Conservation (phyloP, 176 grass and related monocot species). For the Ananas comosus region DNA sequence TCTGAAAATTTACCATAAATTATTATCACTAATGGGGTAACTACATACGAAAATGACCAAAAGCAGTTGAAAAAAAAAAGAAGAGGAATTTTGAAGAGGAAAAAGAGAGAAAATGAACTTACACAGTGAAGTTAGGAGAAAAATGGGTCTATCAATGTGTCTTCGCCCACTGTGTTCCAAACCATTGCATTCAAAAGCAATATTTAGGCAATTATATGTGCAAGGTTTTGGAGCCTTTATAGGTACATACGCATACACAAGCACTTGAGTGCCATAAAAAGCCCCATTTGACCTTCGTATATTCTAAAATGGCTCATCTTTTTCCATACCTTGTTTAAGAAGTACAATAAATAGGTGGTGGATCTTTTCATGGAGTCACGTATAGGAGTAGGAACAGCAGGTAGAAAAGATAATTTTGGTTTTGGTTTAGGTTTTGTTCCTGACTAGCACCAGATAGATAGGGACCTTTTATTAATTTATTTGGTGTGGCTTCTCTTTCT, state of each 20-base stretch:
- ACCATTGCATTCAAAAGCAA: neutral
- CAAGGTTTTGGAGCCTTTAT: neutral
- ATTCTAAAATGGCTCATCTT: neutral
- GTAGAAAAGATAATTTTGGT: no score
- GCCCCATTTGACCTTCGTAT: neutral
- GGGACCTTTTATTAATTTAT: no score
- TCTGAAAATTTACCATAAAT: neutral
- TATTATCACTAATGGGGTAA: neutral
- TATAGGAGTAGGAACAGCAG: no score
- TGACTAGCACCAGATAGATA: no score
- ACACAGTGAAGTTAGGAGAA: neutral
- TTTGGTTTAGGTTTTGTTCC: no score
- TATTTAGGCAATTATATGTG: neutral
- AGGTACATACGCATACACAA: neutral
- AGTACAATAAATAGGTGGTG: no score
- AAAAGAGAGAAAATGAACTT: neutral
- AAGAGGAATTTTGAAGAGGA: neutral
- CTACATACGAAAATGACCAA: neutral
- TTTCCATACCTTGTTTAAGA: neutral
- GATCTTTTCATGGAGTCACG: no score
- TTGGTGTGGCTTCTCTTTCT: no score
- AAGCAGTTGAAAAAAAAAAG: neutral
- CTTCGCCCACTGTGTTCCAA: neutral
- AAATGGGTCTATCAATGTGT: neutral
- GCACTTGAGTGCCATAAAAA: neutral